A percentile compares a stretch with the other conserved stretches of the same genome.
phyloP scores from a whole-genome alignment of 1,284 basidiomycete genomes.

The Apiotrichum domesticum region DNA sequence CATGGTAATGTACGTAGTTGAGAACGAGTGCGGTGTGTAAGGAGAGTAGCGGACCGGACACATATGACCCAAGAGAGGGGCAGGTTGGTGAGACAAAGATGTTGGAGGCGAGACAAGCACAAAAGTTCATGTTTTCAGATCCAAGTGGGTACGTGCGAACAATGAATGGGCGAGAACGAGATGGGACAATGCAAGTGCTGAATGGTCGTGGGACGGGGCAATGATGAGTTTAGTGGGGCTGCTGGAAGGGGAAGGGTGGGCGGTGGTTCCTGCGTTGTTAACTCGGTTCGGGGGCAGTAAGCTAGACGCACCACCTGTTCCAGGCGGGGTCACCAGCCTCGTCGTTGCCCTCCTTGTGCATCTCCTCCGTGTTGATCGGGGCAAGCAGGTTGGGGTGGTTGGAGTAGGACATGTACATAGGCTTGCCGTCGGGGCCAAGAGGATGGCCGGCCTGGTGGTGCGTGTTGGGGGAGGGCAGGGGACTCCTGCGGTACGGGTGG shows the following conservation, averaged over 20 bases:
- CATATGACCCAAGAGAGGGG: too few relatives aligned
- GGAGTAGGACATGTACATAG: slow-evolving; percentile 36
- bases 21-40: not conserved
- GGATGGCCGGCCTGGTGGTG: slow-evolving; percentile 10
- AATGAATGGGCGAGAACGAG: too few relatives aligned
- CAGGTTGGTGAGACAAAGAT: too few relatives aligned
- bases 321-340: not conserved
- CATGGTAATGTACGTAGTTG: not conserved
- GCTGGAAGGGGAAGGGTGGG: slow-evolving; percentile 1
- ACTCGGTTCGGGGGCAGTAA: not conserved
- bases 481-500: slow-evolving; percentile 30
- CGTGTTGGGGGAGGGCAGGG: slow-evolving; percentile 17
- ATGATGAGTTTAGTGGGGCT: not conserved
- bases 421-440: slow-evolving; percentile 28
- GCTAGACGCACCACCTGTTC: not conserved
- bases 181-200: not conserved
- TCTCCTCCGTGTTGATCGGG: slow-evolving; percentile 6
- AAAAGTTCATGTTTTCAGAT: too few relatives aligned
- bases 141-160: too few relatives aligned
- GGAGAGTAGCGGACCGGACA: not conserved
- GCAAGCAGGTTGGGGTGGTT: slow-evolving; percentile 5
- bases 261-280: slow-evolving; percentile 3
- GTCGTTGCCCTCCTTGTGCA: slow-evolving; percentile 12
- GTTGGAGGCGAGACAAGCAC: too few relatives aligned
- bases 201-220: not conserved